phyloP scores from a whole-genome alignment of 164 flowering plant species.

The Macadamia tetraphylla region DNA sequence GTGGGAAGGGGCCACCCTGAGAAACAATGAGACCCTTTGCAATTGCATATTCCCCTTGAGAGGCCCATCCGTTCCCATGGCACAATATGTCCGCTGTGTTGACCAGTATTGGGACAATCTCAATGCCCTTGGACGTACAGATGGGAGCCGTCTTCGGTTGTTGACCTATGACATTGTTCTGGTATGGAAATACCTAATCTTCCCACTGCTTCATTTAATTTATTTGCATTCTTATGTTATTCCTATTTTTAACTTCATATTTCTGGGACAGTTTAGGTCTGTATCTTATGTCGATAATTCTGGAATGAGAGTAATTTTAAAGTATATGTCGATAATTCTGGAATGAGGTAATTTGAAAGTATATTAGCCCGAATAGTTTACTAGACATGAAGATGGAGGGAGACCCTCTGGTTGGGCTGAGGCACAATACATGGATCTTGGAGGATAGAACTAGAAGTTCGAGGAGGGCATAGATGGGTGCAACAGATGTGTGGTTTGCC shows the following conservation, averaged over 20 bases:
- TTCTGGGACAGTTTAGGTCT: background rate
- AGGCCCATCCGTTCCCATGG: slow-evolving; percentile 79
- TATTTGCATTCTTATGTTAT: background rate
- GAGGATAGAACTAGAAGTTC: background rate
- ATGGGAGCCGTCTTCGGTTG: slow-evolving; percentile 87
- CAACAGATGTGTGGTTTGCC: background rate
- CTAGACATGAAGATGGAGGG: too few relatives aligned
- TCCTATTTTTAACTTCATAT: background rate
- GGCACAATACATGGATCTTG: background rate
- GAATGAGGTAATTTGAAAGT: too few relatives aligned
- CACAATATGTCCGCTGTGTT: slow-evolving; percentile 74
- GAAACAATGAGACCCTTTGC: slow-evolving; percentile 96
- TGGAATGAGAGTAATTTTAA: too few relatives aligned
- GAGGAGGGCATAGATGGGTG: background rate
- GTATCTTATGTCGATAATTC: too few relatives aligned
- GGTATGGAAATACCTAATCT: slow-evolving; percentile 39
- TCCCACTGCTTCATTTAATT: background rate
- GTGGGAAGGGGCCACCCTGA: slow-evolving; percentile 97
- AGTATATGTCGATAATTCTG: too few relatives aligned
- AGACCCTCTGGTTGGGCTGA: background rate
- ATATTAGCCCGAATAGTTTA: too few relatives aligned
- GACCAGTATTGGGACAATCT: slow-evolving; percentile 98
- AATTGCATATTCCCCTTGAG: slow-evolving; percentile 89
- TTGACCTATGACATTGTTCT: slow-evolving; percentile 93
- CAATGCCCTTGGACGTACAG: slow-evolving; percentile 91